A percentile compares a stretch with the other conserved stretches of the same genome.
Conservation (phyloP, 163 green algal genomes). For the Chlorella variabilis region DNA sequence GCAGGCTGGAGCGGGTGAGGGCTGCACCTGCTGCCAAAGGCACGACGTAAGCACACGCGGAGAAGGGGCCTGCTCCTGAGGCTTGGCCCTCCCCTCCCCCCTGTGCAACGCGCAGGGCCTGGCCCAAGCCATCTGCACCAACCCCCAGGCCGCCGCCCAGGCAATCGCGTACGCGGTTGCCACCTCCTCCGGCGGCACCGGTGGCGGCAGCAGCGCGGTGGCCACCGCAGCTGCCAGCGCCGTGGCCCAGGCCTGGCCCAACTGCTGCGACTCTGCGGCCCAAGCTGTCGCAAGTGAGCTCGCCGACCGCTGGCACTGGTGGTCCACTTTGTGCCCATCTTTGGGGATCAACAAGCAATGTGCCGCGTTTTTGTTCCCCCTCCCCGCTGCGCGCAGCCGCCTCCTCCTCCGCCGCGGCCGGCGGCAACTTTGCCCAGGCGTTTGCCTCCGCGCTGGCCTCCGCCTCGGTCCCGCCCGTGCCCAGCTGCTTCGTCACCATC, state of each 20-base stretch:
- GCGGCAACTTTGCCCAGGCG: constrained; percentile 1
- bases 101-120: not conserved
- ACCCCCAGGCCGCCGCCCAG: not conserved
- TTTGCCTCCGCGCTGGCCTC: constrained; percentile 8
- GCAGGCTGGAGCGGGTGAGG: not conserved
- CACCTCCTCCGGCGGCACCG: not conserved
- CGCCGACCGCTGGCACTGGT: not conserved
- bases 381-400: not conserved
- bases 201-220: not conserved
- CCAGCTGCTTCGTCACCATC: not conserved
- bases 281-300: not conserved
- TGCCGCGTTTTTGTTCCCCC: not conserved
- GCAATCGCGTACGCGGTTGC: not conserved
- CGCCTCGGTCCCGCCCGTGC: not conserved
- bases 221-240: not conserved
- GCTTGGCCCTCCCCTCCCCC: not conserved
- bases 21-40: not conserved
- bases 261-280: constrained; percentile 1
- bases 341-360: not conserved
- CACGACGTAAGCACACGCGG: no score
- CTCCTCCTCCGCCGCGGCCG: not conserved
- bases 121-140: constrained; percentile 16
- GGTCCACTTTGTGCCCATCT: no score
- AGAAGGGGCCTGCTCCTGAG: not conserved
- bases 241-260: not conserved